Percentiles rank a stretch among this genome's conserved stretches.
phyloP scores from a whole-genome alignment of 202 grass and related monocot species.

The Dendrocalamus latiflorus region DNA sequence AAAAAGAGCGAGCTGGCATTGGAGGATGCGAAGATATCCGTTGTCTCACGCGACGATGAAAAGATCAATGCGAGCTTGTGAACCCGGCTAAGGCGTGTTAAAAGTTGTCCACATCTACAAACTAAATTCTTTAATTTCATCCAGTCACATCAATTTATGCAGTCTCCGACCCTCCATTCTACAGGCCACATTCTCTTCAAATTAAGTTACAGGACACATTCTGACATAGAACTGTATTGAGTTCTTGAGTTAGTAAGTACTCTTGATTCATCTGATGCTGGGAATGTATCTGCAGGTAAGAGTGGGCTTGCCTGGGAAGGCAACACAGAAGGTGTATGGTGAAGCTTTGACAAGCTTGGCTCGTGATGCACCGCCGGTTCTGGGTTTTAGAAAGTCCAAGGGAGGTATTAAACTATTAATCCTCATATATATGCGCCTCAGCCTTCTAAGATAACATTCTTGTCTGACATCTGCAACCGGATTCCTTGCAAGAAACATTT shows the following conservation, averaged over 20 bases:
- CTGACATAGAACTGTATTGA: neutral
- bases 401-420: constrained; percentile 38
- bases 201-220: neutral
- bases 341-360: constrained; percentile 42
- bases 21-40: constrained; percentile 40
- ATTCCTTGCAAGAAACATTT: constrained; percentile 21
- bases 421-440: neutral
- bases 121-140: neutral
- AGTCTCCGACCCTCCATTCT: neutral
- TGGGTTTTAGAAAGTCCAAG: constrained; percentile 73
- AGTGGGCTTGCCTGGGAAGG: constrained; percentile 61
- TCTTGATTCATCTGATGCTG: neutral
- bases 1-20: constrained; percentile 41
- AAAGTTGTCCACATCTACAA: neutral
- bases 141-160: neutral
- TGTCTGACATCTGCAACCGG: neutral
- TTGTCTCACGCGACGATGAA: constrained; percentile 43
- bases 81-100: constrained; percentile 20
- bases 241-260: neutral
- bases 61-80: constrained; percentile 57
- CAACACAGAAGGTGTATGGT: constrained; percentile 57
- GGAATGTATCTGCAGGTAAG: constrained; percentile 39
- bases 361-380: constrained; percentile 59
- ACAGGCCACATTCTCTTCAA: neutral
- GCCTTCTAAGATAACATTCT: neutral